Base-by-base conservation (phyloP, 257 asterid species). In the Apocynum venetum region DNA sequence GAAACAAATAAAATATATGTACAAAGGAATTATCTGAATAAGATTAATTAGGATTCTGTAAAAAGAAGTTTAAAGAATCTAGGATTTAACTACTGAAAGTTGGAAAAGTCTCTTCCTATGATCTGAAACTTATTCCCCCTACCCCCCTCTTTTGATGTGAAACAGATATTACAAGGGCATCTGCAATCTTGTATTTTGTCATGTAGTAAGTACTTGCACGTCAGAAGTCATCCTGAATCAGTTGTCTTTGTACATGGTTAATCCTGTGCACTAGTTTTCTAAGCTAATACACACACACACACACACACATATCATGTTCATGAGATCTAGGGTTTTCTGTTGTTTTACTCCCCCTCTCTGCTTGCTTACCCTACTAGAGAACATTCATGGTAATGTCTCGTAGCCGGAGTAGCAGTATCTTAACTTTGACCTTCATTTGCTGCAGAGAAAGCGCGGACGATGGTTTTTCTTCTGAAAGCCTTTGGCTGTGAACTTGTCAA, bases 401-500 rank as follows among this genome's bases (percentile, higher is more conserved):
- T 41, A 41, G 8, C 17, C 41, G 31, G 11, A 8, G 38, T 25
- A 9, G 25, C 35, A 40, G 35, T 40, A 40, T 9, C 19, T 63
- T 1, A 61, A 41, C 52, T 17, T 43, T 68, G 2, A 19, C 17
- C 36, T 66, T 68, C 6, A 7, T 44, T 17, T 19, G 31, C 72
- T 68, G 73, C 53, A 43, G 73, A 44, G 20, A 19, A 68, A 68
- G 53, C 73, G 6, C 3, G 53, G 73, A 9, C 73, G 52, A 8
- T 68, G 73, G 73, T 41, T 68, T 68, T 68, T 68, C 73, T 68
- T 68, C 73, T 68, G 73, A 68, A 20, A 8, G n/a, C 49, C 49
- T 17, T 40, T 41, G 52, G 52, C 36, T 67, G 51, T 17, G 17
- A 67, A 67, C 14, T 41, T 67, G 15, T 8, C 12, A 2, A 41